Percentiles rank a stretch among this genome's conserved stretches.
Evolutionary conservation across 1,139 yeast genomes (phyloP).

Genomic region (Debaryomyces sp.): DNA sequence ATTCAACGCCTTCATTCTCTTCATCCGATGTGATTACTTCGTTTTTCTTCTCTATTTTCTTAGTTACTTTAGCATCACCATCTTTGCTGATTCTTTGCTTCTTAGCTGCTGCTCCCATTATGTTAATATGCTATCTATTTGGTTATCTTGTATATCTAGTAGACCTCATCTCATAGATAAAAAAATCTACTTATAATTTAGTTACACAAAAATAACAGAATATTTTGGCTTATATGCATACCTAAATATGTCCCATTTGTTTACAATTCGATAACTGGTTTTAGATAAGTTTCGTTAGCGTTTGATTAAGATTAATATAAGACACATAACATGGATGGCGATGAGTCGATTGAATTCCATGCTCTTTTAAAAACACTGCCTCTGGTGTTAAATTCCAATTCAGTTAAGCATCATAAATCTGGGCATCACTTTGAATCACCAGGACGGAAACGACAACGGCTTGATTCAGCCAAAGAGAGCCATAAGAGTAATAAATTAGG

Average conservation of each 20-base stretch:
- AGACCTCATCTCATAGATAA: conserved; percentile 6
- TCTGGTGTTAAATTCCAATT: not conserved
- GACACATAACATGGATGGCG: not conserved
- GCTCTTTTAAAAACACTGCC: not conserved
- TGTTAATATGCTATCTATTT: not conserved
- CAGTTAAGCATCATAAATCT: not conserved
- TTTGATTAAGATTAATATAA: not conserved
- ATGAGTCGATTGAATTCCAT: not conserved
- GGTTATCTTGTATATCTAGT: not conserved
- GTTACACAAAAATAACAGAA: not conserved
- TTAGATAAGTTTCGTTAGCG: not conserved
- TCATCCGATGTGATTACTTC: not conserved
- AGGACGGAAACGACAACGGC: conserved; percentile 1
- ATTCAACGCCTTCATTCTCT: not conserved
- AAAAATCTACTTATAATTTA: not conserved
- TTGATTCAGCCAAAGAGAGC: not conserved
- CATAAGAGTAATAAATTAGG: not conserved
- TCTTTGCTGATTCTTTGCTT: conserved; percentile 19
- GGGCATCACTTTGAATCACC: conserved; percentile 1
- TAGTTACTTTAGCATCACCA: conserved; percentile 13
- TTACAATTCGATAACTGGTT: conserved; percentile 5
- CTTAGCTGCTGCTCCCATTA: conserved; percentile 21
- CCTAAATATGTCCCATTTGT: not conserved
- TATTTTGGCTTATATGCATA: not conserved
- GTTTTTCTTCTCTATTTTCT: conserved; percentile 4